These are phyloP conservation scores for Durio zibethinus DNA, from an alignment of 345 rosid species.

Conservation along the genomic window DNA sequence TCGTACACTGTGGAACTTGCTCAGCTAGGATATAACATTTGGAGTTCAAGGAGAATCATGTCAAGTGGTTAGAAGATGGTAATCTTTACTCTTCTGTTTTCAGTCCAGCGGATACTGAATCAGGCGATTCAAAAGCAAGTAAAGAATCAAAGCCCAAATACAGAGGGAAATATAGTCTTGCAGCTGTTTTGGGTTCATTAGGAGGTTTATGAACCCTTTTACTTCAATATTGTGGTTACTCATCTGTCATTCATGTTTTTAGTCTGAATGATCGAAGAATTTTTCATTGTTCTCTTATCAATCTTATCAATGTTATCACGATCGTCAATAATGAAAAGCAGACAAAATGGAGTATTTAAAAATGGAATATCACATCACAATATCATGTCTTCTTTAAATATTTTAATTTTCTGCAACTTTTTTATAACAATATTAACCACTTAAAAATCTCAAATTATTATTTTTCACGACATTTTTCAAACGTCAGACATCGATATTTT, in stretches of 20 bases:
- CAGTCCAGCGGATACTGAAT: slow-evolving; percentile 47
- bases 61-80: slow-evolving; percentile 87
- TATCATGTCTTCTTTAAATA: no score
- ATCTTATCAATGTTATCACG: no score
- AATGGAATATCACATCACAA: no score
- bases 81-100: slow-evolving; percentile 89
- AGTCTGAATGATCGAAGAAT: not conserved
- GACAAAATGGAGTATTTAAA: no score
- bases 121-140: slow-evolving; percentile 37
- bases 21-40: slow-evolving; percentile 59
- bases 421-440: no score
- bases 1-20: slow-evolving; percentile 56
- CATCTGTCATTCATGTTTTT: not conserved
- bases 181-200: not conserved
- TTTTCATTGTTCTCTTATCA: no score
- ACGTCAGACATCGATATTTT: no score
- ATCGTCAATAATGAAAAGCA: no score
- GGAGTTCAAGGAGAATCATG: slow-evolving; percentile 85
- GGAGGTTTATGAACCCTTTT: not conserved
- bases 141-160: slow-evolving; percentile 77
- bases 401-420: no score
- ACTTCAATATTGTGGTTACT: not conserved
- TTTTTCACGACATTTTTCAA: no score
- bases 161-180: slow-evolving; percentile 71
- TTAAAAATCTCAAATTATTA: no score